Evolutionary conservation across 108 stramenopile genomes (phyloP).

Genomic region (Cyclotella kingstonii): DNA sequence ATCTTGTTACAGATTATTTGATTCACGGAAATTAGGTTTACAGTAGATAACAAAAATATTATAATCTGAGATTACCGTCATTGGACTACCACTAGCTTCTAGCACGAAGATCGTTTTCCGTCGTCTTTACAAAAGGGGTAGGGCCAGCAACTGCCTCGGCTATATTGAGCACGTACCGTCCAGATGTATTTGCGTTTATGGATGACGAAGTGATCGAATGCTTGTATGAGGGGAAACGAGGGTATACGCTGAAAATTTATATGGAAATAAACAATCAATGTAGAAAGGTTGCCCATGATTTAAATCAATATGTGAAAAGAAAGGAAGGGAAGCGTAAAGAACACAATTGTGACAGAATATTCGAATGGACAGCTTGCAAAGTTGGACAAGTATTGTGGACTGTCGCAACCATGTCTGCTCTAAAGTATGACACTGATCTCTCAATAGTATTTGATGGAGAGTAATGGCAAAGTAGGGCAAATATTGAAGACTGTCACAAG

Average conservation of each 20-base stretch:
- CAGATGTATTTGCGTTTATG: slow-evolving; percentile 76
- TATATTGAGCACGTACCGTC: slow-evolving; percentile 48
- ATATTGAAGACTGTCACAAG: too few relatives aligned
- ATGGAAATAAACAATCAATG: slow-evolving; percentile 49
- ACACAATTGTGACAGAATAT: not conserved
- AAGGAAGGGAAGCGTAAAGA: not conserved
- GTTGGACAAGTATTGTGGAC: slow-evolving; percentile 72
- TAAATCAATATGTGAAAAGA: slow-evolving; percentile 25
- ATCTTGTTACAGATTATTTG: too few relatives aligned
- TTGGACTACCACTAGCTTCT: too few relatives aligned
- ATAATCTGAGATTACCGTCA: too few relatives aligned
- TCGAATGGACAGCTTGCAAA: slow-evolving; percentile 53
- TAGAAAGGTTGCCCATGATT: slow-evolving; percentile 42
- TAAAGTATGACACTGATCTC: too few relatives aligned
- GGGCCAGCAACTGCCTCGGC: too few relatives aligned
- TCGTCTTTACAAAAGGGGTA: too few relatives aligned
- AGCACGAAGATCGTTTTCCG: too few relatives aligned
- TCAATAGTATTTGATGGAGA: too few relatives aligned
- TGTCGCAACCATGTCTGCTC: slow-evolving; percentile 62
- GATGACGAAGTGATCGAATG: slow-evolving; percentile 83
- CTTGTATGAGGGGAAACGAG: slow-evolving; percentile 58
- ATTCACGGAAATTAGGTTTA: too few relatives aligned
- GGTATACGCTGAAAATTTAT: slow-evolving; percentile 66
- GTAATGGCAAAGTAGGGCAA: too few relatives aligned
- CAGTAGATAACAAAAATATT: too few relatives aligned